Base-by-base conservation (phyloP, 768 basidiomycete genomes). In the Rhizopogon roseolus region DNA sequence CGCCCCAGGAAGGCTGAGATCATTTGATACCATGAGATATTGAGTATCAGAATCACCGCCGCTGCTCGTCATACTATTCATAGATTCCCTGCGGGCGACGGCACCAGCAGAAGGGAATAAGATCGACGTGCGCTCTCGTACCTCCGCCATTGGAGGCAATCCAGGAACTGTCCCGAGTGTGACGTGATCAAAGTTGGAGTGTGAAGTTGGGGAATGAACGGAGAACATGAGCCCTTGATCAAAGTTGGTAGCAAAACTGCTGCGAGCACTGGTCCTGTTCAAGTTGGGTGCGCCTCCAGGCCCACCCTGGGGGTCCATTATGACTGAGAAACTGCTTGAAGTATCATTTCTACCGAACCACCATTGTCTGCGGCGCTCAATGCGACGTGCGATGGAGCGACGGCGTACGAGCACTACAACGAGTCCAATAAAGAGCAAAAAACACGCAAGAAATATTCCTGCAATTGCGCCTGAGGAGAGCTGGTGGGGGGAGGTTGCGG, bases 191-290 rank as follows among this genome's bases (percentile, higher is more conserved):
- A 38, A 16, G 54, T 60, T 45, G 25, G 41, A 39, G 66, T 57
- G 4, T 63, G 27, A 16, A 41, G 56, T 41, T 57, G 62, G 25
- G 52, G 66, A 37, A 62, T 68, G 36, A 55, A 62, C n/a, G 50
- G 54, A 50, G 53, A 62, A 61, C 41, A 60, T 53, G 50, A 63
- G 57, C 10, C 72, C 72, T 19, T 76, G 76, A 50, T 83, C 81
- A 60, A 77, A 74, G n/a, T 76, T 79, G 16, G 85, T 85, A 16
- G 76, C 85, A 49, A 86, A 86, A 67, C 84, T 86, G 66, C 84
- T 86, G 46, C 82, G 74, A 3, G 71, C 65, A 44, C 69, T 75
- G 41, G 54, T 57, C 19, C 65, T 63, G 50, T 69, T 69, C 13
- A 51, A 39, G 14, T 56, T 52, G 2, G 56, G 51, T 37, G 60